A percentile compares a stretch with the other conserved stretches of the same genome.
Conservation (phyloP, 345 rosid genomes). For the Orychophragmus violaceus region DNA sequence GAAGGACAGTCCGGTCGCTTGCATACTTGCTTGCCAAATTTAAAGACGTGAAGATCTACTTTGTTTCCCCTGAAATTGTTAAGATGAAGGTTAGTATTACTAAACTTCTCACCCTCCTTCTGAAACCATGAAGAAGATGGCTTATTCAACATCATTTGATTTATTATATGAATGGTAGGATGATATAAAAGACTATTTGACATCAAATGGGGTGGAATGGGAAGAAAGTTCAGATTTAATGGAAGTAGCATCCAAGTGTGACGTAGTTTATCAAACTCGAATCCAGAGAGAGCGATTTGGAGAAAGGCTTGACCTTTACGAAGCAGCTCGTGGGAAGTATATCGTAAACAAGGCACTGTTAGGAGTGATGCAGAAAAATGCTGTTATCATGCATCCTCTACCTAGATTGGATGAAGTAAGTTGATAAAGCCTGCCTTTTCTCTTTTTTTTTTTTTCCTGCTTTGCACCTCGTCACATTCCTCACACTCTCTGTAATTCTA, state of each 20-base stretch:
- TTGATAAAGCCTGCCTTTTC: not conserved
- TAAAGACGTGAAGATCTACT: conserved; percentile 71
- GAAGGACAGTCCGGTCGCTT: conserved; percentile 90
- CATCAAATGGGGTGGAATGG: conserved; percentile 69
- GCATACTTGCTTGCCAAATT: conserved; percentile 90
- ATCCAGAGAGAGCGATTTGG: conserved; percentile 90
- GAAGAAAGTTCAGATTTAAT: conserved; percentile 75
- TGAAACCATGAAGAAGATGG: not conserved
- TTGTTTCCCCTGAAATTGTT: conserved; percentile 86
- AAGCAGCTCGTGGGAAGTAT: conserved; percentile 91
- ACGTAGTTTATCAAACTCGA: conserved; percentile 85
- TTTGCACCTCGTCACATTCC: not conserved
- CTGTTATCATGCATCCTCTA: conserved; percentile 92
- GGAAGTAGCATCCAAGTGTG: conserved; percentile 86
- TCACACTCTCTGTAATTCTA: not conserved
- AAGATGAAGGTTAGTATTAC: conserved; percentile 74
- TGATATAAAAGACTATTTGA: conserved; percentile 84
- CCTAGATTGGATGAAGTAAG: conserved; percentile 92
- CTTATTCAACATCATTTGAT: not conserved
- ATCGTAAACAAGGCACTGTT: conserved; percentile 59
- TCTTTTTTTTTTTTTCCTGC: not conserved
- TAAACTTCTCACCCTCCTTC: not conserved
- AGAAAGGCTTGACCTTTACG: conserved; percentile 76
- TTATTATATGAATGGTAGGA: conserved; percentile 38
- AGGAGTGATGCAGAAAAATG: conserved; percentile 71